Percentiles rank a stretch among this genome's conserved stretches.
phyloP scores from a whole-genome alignment of 352 stramenopile species.

The Pythium aphanidermatum region DNA sequence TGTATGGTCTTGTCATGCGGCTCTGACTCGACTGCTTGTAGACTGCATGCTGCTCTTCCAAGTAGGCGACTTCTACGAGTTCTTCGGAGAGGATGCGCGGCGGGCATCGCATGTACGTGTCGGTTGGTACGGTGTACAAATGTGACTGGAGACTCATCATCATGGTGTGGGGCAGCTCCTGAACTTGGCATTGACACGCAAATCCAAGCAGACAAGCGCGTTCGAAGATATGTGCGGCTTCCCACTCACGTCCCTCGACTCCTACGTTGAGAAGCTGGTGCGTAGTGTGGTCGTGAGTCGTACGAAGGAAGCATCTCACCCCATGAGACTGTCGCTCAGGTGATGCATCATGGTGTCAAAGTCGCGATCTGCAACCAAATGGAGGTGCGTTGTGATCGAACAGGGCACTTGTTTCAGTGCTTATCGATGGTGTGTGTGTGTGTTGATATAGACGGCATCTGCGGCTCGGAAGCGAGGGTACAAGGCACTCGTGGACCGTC shows the following conservation, averaged over 20 bases:
- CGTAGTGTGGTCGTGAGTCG: not conserved
- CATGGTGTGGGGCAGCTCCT: no score
- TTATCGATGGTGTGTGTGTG: not conserved
- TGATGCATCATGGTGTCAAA: slow-evolving; percentile 80
- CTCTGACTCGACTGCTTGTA: slow-evolving; percentile 6
- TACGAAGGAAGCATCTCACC: not conserved
- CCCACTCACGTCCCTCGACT: slow-evolving; percentile 58
- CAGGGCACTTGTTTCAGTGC: not conserved
- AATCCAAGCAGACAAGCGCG: slow-evolving; percentile 47
- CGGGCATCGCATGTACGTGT: slow-evolving; percentile 51
- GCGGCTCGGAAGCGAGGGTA: slow-evolving; percentile 46
- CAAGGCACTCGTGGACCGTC: slow-evolving; percentile 60
- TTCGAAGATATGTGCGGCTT: slow-evolving; percentile 78
- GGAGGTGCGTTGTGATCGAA: slow-evolving; percentile 31
- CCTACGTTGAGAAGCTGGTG: slow-evolving; percentile 79
- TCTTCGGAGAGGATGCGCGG: slow-evolving; percentile 70
- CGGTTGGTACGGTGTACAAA: no score
- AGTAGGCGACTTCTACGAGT: slow-evolving; percentile 83
- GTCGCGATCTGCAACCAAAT: slow-evolving; percentile 83
- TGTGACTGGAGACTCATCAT: no score
- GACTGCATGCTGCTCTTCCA: slow-evolving; percentile 82
- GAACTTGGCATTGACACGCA: slow-evolving; percentile 62
- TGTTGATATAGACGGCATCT: slow-evolving; percentile 30
- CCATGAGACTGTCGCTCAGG: slow-evolving; percentile 19
- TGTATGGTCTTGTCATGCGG: not conserved